phyloP scores from a whole-genome alignment of 148 eudicot genomes.

The Diospyros lotus region DNA sequence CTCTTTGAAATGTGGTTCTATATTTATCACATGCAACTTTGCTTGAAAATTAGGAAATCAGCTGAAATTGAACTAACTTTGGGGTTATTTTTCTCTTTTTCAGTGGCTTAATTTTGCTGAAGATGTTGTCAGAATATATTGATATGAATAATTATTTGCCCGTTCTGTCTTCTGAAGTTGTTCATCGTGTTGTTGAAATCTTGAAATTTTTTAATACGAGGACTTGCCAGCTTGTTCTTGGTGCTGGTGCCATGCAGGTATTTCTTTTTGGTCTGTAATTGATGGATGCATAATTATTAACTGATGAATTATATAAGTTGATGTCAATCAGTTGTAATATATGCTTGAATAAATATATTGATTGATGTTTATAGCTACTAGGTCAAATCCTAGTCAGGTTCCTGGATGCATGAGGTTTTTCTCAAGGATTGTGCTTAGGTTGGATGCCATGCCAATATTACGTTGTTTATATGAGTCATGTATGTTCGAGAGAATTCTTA shows the following conservation, averaged over 20 bases:
- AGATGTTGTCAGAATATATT: slow-evolving; percentile 97
- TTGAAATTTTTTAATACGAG: slow-evolving; percentile 93
- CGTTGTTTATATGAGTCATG: no score
- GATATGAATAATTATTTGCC: slow-evolving; percentile 86
- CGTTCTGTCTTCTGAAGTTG: slow-evolving; percentile 77
- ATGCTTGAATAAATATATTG: background rate
- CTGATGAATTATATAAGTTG: background rate
- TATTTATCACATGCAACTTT: slow-evolving; percentile 2
- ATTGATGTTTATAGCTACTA: background rate
- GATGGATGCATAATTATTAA: background rate
- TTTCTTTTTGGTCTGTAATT: background rate
- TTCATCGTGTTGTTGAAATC: slow-evolving; percentile 92
- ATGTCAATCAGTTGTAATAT: background rate
- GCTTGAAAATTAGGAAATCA: background rate
- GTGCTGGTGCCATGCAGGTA: slow-evolving; percentile 99
- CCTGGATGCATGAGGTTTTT: no score
- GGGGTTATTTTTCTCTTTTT: slow-evolving; percentile 17
- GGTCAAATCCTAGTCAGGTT: background rate
- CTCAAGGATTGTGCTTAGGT: no score
- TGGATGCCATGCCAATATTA: no score
- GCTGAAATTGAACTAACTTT: slow-evolving; percentile 9
- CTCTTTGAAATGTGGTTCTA: background rate
- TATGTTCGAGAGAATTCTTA: no score
- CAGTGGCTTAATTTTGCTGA: slow-evolving; percentile 96
- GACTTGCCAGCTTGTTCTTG: slow-evolving; percentile 97